Evolutionary conservation across 108 stramenopile species (phyloP).

Genomic region (Licmophora abbreviata): DNA sequence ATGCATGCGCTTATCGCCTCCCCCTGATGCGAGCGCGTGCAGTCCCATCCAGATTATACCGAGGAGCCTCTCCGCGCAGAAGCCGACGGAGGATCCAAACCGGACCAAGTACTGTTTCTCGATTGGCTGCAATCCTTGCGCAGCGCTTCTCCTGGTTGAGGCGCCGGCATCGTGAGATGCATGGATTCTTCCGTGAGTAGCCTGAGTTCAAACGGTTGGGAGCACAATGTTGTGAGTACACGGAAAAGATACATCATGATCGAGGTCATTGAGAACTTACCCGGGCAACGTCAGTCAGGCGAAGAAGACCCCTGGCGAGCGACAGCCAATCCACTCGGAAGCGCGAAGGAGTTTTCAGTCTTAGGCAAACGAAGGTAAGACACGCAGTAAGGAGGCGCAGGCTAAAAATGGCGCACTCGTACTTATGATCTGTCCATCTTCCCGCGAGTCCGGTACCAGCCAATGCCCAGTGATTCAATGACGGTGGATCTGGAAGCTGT

Average conservation of each 20-base stretch:
- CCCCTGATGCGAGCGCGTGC: constrained; percentile 1
- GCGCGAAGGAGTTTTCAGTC: background rate
- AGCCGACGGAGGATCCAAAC: background rate
- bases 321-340: background rate
- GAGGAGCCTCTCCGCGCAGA: background rate
- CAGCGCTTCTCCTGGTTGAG: background rate
- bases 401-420: background rate
- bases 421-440: background rate
- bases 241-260: background rate
- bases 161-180: background rate
- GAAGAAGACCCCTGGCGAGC: background rate
- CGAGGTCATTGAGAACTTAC: background rate
- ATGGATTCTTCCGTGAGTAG: background rate
- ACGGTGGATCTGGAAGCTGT: background rate
- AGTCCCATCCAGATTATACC: background rate
- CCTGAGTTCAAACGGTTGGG: background rate
- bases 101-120: background rate
- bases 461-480: background rate
- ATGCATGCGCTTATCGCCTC: background rate
- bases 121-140: background rate
- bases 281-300: background rate
- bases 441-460: background rate
- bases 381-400: background rate
- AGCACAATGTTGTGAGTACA: background rate
- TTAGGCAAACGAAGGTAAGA: background rate